Conservation (phyloP, 1,284 basidiomycete species). For the Mycosarcoma maydis region DNA sequence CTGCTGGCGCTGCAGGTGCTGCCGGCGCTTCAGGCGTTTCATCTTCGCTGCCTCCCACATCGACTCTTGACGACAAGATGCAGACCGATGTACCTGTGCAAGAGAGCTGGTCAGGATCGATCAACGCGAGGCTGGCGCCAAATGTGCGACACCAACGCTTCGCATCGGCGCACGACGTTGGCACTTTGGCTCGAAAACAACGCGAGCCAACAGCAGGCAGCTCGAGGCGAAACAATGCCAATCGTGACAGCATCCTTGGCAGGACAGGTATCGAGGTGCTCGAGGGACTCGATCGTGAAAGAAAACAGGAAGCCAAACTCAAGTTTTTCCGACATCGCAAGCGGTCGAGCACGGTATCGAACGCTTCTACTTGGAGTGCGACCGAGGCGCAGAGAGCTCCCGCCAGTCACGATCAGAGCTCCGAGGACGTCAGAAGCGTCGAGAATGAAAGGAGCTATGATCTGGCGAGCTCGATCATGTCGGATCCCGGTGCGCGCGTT, state of each 20-base stretch:
- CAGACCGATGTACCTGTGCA: conserved; percentile 1
- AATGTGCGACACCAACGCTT: conserved; percentile 21
- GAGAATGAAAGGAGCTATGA: conserved; percentile 6
- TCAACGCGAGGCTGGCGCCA: not conserved
- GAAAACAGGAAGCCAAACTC: conserved; percentile 16
- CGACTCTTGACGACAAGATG: conserved; percentile 14
- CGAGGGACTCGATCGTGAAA: conserved; percentile 43
- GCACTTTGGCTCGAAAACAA: conserved; percentile 11
- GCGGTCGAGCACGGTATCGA: conserved; percentile 28
- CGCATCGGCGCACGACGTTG: conserved; percentile 29
- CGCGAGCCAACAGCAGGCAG: not conserved
- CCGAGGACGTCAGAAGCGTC: conserved; percentile 2
- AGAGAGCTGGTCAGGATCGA: not conserved
- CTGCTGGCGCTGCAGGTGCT: no score
- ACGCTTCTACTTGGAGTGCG: not conserved
- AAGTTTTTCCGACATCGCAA: conserved; percentile 23
- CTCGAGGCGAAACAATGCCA: not conserved
- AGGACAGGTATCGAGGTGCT: conserved; percentile 55
- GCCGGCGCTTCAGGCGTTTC: no score
- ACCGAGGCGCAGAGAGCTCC: not conserved
- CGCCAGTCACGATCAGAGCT: not conserved
- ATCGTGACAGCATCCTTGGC: conserved; percentile 27
- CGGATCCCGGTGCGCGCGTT: conserved; percentile 26
- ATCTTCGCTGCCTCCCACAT: conserved; percentile 45
- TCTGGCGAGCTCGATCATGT: conserved; percentile 39